These are phyloP conservation scores for Cyberlindnera suaveolens DNA, from an alignment of 805 yeast genomes.

Conservation along the genomic window DNA sequence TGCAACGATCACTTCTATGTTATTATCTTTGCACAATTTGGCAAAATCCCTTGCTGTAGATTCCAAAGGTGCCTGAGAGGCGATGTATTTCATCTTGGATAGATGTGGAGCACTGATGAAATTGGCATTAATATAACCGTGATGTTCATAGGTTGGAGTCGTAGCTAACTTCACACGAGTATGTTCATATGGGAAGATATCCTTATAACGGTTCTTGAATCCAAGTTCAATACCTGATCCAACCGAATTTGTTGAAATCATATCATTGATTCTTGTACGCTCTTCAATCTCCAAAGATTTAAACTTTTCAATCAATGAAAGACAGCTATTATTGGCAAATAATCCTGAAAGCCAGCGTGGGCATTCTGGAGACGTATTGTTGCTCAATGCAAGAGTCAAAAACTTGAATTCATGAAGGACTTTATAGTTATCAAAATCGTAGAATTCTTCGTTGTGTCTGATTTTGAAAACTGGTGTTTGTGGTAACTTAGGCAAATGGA, in stretches of 20 bases:
- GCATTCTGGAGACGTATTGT: slow-evolving; percentile 2
- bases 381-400: slow-evolving; percentile 5
- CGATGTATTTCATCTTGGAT: slow-evolving; percentile 49
- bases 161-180: slow-evolving; percentile 33
- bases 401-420: slow-evolving; percentile 18
- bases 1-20: slow-evolving; percentile 62
- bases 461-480: slow-evolving; percentile 39
- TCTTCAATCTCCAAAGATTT: slow-evolving; percentile 64
- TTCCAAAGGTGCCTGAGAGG: slow-evolving; percentile 82
- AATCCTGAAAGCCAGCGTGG: slow-evolving; percentile 43
- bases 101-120: slow-evolving; percentile 37
- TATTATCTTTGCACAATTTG: slow-evolving; percentile 63
- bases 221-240: slow-evolving; percentile 57
- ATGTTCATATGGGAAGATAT: slow-evolving; percentile 67
- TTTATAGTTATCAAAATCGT: slow-evolving; percentile 14
- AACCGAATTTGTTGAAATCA: slow-evolving; percentile 21
- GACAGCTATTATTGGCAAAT: slow-evolving; percentile 18
- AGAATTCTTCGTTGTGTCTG: slow-evolving; percentile 48
- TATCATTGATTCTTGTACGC: slow-evolving; percentile 51
- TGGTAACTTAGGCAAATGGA: slow-evolving; percentile 42
- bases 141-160: slow-evolving; percentile 26
- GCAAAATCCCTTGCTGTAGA: slow-evolving; percentile 80
- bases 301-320: slow-evolving; percentile 43
- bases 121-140: slow-evolving; percentile 48
- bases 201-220: slow-evolving; percentile 71